Evolutionary conservation across 2,329 filamentous ascomycete species (phyloP).

Genomic region (Trichoderma afroharzianum): DNA sequence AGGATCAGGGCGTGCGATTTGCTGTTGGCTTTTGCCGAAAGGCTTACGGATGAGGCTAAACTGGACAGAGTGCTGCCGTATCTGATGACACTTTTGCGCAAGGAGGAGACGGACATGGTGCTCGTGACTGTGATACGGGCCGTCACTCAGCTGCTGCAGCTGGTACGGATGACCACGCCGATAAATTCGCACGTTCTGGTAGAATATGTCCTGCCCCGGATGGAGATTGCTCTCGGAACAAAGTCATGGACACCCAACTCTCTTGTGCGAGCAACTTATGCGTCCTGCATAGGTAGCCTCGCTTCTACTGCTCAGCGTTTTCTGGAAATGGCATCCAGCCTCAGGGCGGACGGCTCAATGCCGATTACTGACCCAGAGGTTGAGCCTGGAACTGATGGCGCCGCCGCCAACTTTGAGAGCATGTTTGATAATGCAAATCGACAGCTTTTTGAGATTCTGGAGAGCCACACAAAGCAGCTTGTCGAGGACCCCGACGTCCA

Average conservation of each 20-base stretch:
- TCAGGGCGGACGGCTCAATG: conserved; percentile 78
- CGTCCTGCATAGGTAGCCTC: conserved; percentile 83
- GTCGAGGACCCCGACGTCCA: conserved; percentile 82
- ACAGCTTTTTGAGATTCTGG: conserved; percentile 80
- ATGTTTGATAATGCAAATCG: conserved; percentile 83
- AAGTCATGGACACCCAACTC: conserved; percentile 51
- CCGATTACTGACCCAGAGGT: conserved; percentile 74
- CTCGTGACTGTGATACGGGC: conserved; percentile 81
- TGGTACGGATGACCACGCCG: conserved; percentile 83
- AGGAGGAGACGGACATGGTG: conserved; percentile 79
- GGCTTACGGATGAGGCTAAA: conserved; percentile 91
- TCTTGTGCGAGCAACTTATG: conserved; percentile 84
- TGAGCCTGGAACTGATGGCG: conserved; percentile 61
- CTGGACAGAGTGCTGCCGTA: conserved; percentile 91
- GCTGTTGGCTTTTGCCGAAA: conserved; percentile 84
- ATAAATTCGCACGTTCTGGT: conserved; percentile 67
- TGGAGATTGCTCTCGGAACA: conserved; percentile 52
- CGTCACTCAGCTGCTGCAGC: conserved; percentile 80
- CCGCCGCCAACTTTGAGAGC: conserved; percentile 70
- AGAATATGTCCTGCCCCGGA: conserved; percentile 63
- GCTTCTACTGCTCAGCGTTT: conserved; percentile 82
- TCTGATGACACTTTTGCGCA: conserved; percentile 69
- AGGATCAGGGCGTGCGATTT: conserved; percentile 87
- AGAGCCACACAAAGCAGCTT: conserved; percentile 82
- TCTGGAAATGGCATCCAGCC: conserved; percentile 83